Evolutionary conservation across 371 early-diverging fungal species (phyloP).

Genomic region (Rhizopus stolonifer): DNA sequence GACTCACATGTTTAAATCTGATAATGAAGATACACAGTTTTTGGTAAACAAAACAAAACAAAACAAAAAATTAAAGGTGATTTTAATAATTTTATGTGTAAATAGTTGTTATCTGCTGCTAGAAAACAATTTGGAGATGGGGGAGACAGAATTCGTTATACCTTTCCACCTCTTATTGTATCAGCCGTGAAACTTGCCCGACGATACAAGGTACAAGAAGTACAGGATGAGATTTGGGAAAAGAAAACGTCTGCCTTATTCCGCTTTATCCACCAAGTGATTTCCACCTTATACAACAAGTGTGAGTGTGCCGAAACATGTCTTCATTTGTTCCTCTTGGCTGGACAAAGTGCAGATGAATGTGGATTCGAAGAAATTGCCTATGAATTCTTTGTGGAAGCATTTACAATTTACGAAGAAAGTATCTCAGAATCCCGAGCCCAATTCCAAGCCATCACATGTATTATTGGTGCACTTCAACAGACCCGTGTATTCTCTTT

Average conservation of each 20-base stretch:
- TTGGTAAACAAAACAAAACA: too few relatives aligned
- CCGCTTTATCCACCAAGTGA: conserved; percentile 74
- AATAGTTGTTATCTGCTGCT: conserved; percentile 70
- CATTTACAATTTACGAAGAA: conserved; percentile 91
- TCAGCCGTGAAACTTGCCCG: conserved; percentile 70
- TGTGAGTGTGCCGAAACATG: conserved; percentile 71
- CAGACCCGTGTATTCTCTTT: conserved; percentile 70
- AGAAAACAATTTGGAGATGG: conserved; percentile 81
- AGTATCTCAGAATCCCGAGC: conserved; percentile 82
- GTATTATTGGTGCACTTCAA: conserved; percentile 80
- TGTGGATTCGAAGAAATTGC: conserved; percentile 81
- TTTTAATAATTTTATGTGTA: too few relatives aligned
- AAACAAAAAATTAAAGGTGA: too few relatives aligned
- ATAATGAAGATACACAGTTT: conserved; percentile 68
- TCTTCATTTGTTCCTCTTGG: conserved; percentile 76
- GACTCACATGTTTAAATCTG: conserved; percentile 72
- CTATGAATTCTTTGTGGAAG: conserved; percentile 93
- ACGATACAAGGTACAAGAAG: conserved; percentile 50
- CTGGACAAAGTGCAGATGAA: conserved; percentile 80
- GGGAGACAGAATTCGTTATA: conserved; percentile 82
- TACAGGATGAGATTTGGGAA: conserved; percentile 62
- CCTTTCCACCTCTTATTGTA: conserved; percentile 80
- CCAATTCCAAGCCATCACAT: conserved; percentile 81
- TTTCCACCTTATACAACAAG: conserved; percentile 62
- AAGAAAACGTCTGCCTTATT: conserved; percentile 65